Conservation (phyloP, 1,139 yeast species). For the Tardiomyces depauwii region DNA sequence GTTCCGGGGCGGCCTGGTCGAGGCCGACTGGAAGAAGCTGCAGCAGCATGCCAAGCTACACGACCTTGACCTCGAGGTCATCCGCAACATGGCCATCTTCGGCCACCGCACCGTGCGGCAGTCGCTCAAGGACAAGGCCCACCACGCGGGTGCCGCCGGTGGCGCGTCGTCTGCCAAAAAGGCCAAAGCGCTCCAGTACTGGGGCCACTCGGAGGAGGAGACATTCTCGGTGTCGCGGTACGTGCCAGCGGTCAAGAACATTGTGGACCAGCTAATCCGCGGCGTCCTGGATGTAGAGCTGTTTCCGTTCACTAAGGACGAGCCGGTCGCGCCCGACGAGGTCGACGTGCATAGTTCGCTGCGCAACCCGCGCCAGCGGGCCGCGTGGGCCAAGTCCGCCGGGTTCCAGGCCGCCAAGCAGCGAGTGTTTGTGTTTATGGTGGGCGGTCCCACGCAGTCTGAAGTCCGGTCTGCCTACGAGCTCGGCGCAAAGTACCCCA, state of each 20-base stretch:
- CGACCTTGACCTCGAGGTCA: constrained; percentile 48
- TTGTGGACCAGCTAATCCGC: constrained; percentile 39
- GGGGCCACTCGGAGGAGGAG: constrained; percentile 8
- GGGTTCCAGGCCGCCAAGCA: constrained; percentile 43
- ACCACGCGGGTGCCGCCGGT: constrained; percentile 2
- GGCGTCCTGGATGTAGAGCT: constrained; percentile 41
- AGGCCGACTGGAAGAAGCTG: constrained; percentile 61
- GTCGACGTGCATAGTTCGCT: constrained; percentile 34
- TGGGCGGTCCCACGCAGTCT: constrained; percentile 82
- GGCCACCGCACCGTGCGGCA: constrained; percentile 58
- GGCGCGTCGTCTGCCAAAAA: not conserved
- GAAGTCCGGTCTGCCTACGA: constrained; percentile 75
- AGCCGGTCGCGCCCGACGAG: constrained; percentile 48
- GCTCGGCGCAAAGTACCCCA: constrained; percentile 41
- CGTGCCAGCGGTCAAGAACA: constrained; percentile 55
- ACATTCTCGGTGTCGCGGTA: constrained; percentile 40
- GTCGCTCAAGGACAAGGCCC: not conserved
- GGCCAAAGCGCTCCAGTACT: constrained; percentile 4
- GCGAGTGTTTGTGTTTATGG: constrained; percentile 63
- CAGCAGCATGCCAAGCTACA: constrained; percentile 57
- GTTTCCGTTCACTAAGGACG: constrained; percentile 72
- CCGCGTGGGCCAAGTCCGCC: constrained; percentile 66
- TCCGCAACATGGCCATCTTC: constrained; percentile 52
- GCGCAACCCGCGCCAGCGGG: constrained; percentile 65
- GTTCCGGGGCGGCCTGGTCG: constrained; percentile 76